Base-by-base conservation (phyloP, 2,329 filamentous ascomycete species). In the Aspergillus vadensis region DNA sequence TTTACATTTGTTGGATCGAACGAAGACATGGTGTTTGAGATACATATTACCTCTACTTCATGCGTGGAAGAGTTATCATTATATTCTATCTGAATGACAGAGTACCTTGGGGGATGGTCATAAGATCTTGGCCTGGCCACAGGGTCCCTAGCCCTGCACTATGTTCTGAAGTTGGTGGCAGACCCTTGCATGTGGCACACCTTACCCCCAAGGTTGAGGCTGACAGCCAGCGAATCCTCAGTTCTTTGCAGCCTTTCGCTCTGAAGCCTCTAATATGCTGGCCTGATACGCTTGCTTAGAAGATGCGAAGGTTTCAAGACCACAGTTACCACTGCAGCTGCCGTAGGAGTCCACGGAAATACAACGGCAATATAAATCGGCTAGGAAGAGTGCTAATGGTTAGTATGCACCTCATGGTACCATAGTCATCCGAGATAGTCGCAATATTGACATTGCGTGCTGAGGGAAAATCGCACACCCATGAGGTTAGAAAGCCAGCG, bases 1-100 rank as follows among this genome's bases (percentile, higher is more conserved):
- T 83, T 70, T 70, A 82, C 81, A 54, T 67, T 77, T 25, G 69
- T 70, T 2, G 81, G 75, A 62, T 83, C 70, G 58, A 72, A 74
- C 1, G 58, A 50, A 25, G 59, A 27, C 68, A 70, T 71, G 17
- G 12, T 65, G 23, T 10, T n/a, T 10, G 8, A 6, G 7, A 17
- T 25, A 17, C 3, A n/a, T 10, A n/a, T 6, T 30, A 23, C 9
- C 23, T 10, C 14, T 6, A 10, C 21, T 15, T 5, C 12, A 30
- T 17, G 2, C 9, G 10, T 44, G 17, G 41, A n/a, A 15, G 9
- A 17, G 6, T 14, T 8, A n/a, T 6, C 47, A 49, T 9, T 25
- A 17, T 19, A 9, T 32, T 14, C 12, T 50, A 50, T 12, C 25
- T 14, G 8, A 2, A 2, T 6, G 2, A 17, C 14, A 12, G 47